phyloP scores from a whole-genome alignment of 2,329 filamentous ascomycete genomes.

The Capronia epimyces region DNA sequence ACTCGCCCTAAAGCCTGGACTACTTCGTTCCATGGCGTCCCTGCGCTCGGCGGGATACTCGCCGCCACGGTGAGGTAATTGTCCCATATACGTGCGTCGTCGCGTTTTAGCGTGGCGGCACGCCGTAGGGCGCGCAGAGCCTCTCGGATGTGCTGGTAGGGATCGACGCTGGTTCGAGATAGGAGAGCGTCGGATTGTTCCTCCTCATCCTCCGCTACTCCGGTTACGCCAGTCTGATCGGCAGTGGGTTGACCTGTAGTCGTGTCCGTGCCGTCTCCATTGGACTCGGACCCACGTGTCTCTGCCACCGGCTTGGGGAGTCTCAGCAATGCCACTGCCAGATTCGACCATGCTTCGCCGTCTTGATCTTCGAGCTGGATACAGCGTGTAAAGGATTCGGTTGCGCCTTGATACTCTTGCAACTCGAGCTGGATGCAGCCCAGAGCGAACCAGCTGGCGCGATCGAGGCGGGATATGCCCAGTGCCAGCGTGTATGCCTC shows the following conservation, averaged over 20 bases:
- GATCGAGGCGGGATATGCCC: conserved; percentile 71
- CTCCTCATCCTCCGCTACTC: conserved; percentile 3
- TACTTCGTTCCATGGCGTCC: conserved; percentile 63
- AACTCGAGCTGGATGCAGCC: conserved; percentile 82
- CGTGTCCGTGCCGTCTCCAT: conserved; percentile 25
- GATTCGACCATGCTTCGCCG: conserved; percentile 89
- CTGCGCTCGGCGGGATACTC: conserved; percentile 58
- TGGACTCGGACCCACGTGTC: not conserved
- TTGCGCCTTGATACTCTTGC: conserved; percentile 68
- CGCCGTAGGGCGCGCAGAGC: conserved; percentile 81
- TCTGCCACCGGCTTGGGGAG: conserved; percentile 26
- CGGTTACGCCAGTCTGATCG: not conserved
- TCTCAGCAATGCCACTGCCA: conserved; percentile 75
- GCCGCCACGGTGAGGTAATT: conserved; percentile 86
- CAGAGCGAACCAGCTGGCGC: conserved; percentile 80
- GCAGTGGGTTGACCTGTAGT: not conserved
- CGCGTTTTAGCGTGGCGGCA: conserved; percentile 73
- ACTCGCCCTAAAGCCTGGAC: conserved; percentile 69
- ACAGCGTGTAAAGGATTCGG: conserved; percentile 74
- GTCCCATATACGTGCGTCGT: conserved; percentile 92
- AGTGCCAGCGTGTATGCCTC: conserved; percentile 75
- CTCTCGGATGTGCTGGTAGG: conserved; percentile 63
- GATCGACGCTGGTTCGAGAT: conserved; percentile 34
- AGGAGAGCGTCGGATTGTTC: not conserved
- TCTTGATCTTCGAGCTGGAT: conserved; percentile 84